Conservation (phyloP, 257 asterid genomes). For the Perilla frutescens region DNA sequence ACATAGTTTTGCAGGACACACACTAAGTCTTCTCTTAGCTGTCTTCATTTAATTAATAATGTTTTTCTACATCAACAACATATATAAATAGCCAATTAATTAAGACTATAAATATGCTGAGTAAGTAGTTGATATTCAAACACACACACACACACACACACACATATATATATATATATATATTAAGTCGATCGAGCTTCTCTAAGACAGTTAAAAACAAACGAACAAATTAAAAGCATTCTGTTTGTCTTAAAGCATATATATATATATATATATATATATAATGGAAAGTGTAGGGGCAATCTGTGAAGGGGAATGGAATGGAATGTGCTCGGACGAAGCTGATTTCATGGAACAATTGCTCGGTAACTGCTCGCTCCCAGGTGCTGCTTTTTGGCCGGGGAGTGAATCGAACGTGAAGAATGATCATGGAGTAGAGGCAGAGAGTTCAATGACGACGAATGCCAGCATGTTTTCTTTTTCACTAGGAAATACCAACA, state of each 20-base stretch:
- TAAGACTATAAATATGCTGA: too few relatives aligned
- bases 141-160: too few relatives aligned
- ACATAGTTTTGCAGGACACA: too few relatives aligned
- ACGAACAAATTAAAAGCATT: not conserved
- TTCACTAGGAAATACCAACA: slow-evolving; percentile 33
- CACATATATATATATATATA: too few relatives aligned
- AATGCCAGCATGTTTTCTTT: slow-evolving; percentile 36
- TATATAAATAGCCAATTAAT: too few relatives aligned
- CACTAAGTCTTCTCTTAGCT: too few relatives aligned
- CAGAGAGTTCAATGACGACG: slow-evolving; percentile 20
- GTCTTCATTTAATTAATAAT: too few relatives aligned
- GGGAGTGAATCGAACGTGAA: slow-evolving; percentile 27
- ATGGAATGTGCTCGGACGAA: slow-evolving; percentile 53
- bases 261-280: too few relatives aligned
- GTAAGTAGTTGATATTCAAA: not conserved
- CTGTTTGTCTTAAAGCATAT: not conserved
- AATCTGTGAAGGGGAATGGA: slow-evolving; percentile 58
- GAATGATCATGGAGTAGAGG: slow-evolving; percentile 22
- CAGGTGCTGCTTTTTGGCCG: slow-evolving; percentile 45
- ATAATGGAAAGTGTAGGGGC: slow-evolving; percentile 52
- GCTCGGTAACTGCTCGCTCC: slow-evolving; percentile 53
- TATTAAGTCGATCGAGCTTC: not conserved
- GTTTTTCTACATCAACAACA: too few relatives aligned
- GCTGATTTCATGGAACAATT: slow-evolving; percentile 68
- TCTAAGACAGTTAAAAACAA: not conserved